Evolutionary conservation across 495 filamentous ascomycete genomes (phyloP), one percentile per base, ranked within the genome.

Genomic region (Aspergillus sclerotioniger): DNA sequence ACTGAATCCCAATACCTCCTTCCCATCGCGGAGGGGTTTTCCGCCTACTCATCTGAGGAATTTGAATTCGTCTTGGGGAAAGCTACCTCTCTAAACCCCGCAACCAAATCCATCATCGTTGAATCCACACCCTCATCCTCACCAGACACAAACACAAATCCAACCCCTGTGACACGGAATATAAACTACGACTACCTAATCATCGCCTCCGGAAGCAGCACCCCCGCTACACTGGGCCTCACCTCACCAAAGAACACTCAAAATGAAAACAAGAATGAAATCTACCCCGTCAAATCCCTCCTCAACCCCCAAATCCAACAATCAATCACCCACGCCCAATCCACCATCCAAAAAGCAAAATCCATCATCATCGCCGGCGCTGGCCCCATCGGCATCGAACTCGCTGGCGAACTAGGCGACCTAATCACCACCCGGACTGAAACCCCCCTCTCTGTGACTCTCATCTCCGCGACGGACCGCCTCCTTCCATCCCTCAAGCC

Each of bases 301-400:
- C 44, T 16, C 6, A 17, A 17, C 17, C 25, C 6, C 44, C 41
- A 45, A 6, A 20, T 19, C 41, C 7, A 17, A 19, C 2, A 2
- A 2, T 5, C 65, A 6, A 69, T 86, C 48, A 64, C 78, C 47
- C 59, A 65, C 3, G 74, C 80, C 31, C 80, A 80, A 46, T 53
- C 76, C 8, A 44, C 64, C 17, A 78, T 90, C 51, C 59, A 71
- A 4, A 57, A 37, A 1, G 87, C 87, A 19, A 79, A 82, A 50
- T 78, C 71, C 19, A 84, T 92, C 55, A 80, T 87, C 5, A 69
- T 90, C 44, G 85, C 76, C 6, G 90, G 90, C 31, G 89, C 77
- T 0, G 90, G 90, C 0, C 72, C 84, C 4, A 82, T 87, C 3
- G 89, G 87, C 10, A 79, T 90, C 44, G 86, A 89, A 60, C 57